phyloP scores from a whole-genome alignment of 2,329 filamentous ascomycete species.

The Microcera coccophila region DNA sequence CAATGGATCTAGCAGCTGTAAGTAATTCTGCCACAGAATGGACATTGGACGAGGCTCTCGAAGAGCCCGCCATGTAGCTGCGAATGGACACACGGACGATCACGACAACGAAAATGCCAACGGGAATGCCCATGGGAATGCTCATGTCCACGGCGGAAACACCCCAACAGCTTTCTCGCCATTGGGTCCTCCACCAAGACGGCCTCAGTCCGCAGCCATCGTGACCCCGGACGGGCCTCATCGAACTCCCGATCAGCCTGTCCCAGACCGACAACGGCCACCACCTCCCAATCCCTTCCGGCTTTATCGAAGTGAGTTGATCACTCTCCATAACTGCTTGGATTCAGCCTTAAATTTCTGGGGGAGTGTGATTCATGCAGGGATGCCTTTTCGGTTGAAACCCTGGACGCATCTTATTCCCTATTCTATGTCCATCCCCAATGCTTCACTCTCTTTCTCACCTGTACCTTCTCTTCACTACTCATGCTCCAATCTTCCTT shows the following conservation, averaged over 20 bases:
- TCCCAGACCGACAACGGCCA: constrained; percentile 21
- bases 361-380: too few species aligned
- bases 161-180: background rate
- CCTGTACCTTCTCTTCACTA: too few species aligned
- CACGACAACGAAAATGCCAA: constrained; percentile 9
- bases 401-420: too few species aligned
- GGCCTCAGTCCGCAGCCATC: constrained; percentile 8
- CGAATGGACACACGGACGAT: constrained; percentile 7
- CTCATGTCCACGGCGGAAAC: constrained; percentile 1
- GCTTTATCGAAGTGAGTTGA: constrained; percentile 35
- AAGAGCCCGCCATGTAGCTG: constrained; percentile 29
- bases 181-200: constrained; percentile 1
- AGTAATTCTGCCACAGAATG: constrained; percentile 13
- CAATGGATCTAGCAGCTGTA: background rate
- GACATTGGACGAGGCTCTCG: constrained; percentile 31
- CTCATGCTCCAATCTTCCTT: constrained; percentile 1
- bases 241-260: constrained; percentile 26
- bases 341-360: too few species aligned
- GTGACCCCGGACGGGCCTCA: constrained; percentile 23
- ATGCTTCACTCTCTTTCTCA: too few species aligned
- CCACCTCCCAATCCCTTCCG: constrained; percentile 37
- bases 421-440: too few species aligned
- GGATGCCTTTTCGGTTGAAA: too few species aligned
- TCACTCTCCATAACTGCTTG: too few species aligned
- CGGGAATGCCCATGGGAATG: constrained; percentile 10